These are phyloP conservation scores for Akebia trifoliata DNA, from an alignment of 164 flowering plant genomes.

Conservation along the genomic window DNA sequence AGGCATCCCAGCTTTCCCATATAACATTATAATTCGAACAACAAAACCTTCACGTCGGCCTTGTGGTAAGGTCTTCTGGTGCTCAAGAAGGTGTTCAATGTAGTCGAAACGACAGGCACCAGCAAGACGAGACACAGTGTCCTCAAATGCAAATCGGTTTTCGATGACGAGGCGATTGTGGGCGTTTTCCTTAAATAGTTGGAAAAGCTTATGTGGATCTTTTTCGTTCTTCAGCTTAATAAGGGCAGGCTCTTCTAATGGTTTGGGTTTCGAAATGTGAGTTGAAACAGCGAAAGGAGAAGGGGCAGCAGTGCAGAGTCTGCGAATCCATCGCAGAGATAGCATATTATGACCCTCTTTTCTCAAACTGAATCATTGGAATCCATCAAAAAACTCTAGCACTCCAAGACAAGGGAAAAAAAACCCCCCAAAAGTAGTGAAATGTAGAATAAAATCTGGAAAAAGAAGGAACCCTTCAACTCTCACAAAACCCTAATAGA, in stretches of 20 bases:
- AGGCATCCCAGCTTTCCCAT: constrained; percentile 68
- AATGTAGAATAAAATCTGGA: background rate
- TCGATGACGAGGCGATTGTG: constrained; percentile 56
- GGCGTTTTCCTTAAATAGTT: constrained; percentile 58
- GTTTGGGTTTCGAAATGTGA: constrained; percentile 11
- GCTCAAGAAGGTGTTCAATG: constrained; percentile 63
- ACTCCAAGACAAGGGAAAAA: background rate
- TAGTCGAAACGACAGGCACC: constrained; percentile 66
- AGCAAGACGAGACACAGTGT: constrained; percentile 58
- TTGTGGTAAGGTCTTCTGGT: constrained; percentile 59
- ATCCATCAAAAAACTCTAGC: constrained; percentile 6
- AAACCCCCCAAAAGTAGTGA: background rate
- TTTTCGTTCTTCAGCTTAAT: constrained; percentile 60
- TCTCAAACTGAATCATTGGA: constrained; percentile 11
- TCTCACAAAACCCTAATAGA: background rate
- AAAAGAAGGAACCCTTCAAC: background rate
- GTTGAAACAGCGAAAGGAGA: constrained; percentile 7
- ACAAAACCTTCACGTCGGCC: constrained; percentile 73
- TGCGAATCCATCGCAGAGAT: constrained; percentile 49
- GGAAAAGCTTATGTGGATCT: constrained; percentile 64
- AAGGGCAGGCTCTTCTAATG: constrained; percentile 52
- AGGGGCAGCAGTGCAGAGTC: constrained; percentile 27
- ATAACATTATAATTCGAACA: constrained; percentile 62
- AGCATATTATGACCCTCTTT: constrained; percentile 36
- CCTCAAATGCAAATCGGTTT: constrained; percentile 67